Percentiles rank a stretch among this genome's conserved stretches.
Conservation (phyloP, 73 alveolate species). For the Symbiodinium pilosum region DNA sequence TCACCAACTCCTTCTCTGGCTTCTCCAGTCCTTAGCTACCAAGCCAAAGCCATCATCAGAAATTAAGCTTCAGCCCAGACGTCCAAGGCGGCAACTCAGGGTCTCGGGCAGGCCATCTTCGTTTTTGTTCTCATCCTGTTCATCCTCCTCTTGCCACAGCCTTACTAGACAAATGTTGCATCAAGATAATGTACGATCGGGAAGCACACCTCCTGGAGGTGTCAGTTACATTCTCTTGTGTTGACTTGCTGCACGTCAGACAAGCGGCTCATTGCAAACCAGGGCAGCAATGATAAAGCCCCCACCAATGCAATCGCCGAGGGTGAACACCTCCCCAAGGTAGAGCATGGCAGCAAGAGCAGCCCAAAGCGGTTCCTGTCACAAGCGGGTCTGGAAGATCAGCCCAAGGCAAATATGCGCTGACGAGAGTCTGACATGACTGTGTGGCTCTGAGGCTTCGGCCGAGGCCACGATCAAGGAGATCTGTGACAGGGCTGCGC, state of each 20-base stretch:
- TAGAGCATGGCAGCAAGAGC: constrained; percentile 39
- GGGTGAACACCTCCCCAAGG: constrained; percentile 25
- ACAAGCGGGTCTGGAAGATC: no score
- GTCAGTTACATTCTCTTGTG: no score
- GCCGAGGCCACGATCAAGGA: no score
- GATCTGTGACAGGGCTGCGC: neutral
- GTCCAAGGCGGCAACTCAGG: neutral
- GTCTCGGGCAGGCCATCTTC: neutral
- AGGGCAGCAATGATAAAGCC: constrained; percentile 32
- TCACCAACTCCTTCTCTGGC: no score
- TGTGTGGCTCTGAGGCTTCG: no score
- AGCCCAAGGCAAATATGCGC: no score
- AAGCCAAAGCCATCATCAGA: neutral
- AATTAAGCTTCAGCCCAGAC: neutral
- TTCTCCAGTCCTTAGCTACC: neutral
- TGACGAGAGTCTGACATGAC: no score
- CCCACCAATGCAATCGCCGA: constrained; percentile 36
- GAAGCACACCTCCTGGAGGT: neutral
- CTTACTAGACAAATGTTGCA: neutral
- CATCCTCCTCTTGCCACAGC: neutral
- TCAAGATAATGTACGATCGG: no score
- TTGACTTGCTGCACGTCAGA: no score
- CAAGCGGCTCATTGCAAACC: constrained; percentile 50
- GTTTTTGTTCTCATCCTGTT: neutral
- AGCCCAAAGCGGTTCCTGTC: constrained; percentile 39